Base-by-base conservation (phyloP, 2,329 filamentous ascomycete species). In the Aspergillus ochraceoroseus region DNA sequence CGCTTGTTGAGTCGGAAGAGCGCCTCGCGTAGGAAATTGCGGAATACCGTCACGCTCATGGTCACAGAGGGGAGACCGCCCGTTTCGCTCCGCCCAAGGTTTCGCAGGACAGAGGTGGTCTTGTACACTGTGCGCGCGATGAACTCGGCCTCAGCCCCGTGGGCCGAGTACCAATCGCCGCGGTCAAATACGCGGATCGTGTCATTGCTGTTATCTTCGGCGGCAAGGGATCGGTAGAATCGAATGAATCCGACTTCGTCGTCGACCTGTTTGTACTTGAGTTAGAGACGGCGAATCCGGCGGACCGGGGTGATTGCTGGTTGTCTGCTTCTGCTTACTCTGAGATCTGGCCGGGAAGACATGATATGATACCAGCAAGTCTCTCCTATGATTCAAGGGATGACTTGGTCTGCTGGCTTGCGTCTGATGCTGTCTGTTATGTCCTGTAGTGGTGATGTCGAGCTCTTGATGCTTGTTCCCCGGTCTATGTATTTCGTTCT, bases 211-310 rank as follows among this genome's bases (percentile, higher is more conserved):
- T 41, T 41, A 17, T 33, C 27, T 20, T 45, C 36, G 5, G 36
- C 14, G 20, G 87, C 80, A 2, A 98, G 75, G n/a, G 82, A 83
- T 55, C 90, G 90, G 74, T 94, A 98, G 70, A 88, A 94, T 54
- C 83, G 87, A 70, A 96, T 95, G 73, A 98, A 98, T 53, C 90
- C 88, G 59, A 83, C 82, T 72, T 98, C 92, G 62, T 98, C 92
- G 59, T 98, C 94, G 62, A 96, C 87, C 85, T 89, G 25, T 14
- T 23, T 13, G 27, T 39, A 12, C 4, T 5, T 27, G 14, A 9
- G 20, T 22, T 11, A 18, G 30, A 14, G 14, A 18, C 20, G 5
- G 15, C 15, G 23, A 19, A 19, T 11, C 2, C 7, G 3, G n/a
- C 7, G 13, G 23, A 7, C 11, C 6, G n/a, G 23, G 29, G 32